A percentile compares a stretch with the other conserved stretches of the same genome.
Evolutionary conservation across 1,284 basidiomycete species (phyloP).

Genomic region (Somion occarium): DNA sequence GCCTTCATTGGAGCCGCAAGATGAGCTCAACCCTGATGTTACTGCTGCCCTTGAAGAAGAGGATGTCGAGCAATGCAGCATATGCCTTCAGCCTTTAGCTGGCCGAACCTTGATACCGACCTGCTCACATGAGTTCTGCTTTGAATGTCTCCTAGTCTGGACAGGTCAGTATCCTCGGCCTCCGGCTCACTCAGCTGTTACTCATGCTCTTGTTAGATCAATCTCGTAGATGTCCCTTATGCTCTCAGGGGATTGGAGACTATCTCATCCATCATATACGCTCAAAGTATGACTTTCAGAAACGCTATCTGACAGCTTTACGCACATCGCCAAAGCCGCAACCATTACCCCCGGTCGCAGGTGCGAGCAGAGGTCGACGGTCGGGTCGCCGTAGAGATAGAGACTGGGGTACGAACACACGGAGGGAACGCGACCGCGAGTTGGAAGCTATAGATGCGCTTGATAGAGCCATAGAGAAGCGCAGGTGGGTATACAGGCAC

Average conservation of each 20-base stretch:
- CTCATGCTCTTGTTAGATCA: constrained; percentile 42
- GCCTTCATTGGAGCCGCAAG: constrained; percentile 6
- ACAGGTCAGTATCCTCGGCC: constrained; percentile 46
- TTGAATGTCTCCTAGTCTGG: constrained; percentile 83
- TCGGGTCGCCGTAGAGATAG: constrained; percentile 33
- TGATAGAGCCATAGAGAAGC: constrained; percentile 54
- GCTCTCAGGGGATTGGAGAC: constrained; percentile 67
- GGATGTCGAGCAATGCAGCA: constrained; percentile 49
- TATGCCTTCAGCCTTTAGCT: constrained; percentile 73
- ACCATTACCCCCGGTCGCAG: constrained; percentile 15
- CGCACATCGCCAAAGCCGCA: constrained; percentile 44
- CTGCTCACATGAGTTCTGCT: constrained; percentile 88
- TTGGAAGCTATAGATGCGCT: constrained; percentile 53
- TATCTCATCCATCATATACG: constrained; percentile 80
- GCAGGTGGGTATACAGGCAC: constrained; percentile 69
- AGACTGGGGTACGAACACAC: constrained; percentile 44
- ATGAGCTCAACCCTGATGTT: constrained; percentile 13
- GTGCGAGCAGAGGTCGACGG: constrained; percentile 28
- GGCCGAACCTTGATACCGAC: constrained; percentile 76
- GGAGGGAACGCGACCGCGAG: constrained; percentile 43
- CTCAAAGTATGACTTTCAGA: constrained; percentile 74
- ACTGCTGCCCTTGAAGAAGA: constrained; percentile 2
- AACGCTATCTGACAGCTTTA: constrained; percentile 72
- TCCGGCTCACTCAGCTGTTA: constrained; percentile 7
- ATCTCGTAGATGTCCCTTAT: constrained; percentile 78